phyloP scores from a whole-genome alignment of 306 rosid genomes.

The Acacia acuminata region DNA sequence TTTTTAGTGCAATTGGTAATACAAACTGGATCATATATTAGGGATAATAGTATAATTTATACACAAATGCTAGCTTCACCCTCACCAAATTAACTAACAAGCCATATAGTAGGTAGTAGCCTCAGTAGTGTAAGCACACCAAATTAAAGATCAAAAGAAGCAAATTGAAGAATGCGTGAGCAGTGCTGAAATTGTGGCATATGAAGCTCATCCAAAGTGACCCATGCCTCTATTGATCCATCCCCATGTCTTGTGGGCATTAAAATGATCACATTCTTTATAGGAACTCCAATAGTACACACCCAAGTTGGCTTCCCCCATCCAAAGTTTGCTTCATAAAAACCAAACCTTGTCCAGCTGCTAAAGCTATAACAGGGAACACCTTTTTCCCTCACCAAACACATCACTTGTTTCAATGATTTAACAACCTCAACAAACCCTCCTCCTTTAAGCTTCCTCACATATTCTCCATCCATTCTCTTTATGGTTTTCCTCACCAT shows the following conservation, averaged over 20 bases:
- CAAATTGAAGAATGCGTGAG: slow-evolving; percentile 13
- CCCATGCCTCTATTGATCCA: slow-evolving; percentile 45
- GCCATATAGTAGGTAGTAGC: neutral
- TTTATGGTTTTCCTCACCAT: neutral
- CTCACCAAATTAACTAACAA: neutral
- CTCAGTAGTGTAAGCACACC: neutral
- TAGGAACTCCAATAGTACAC: slow-evolving; percentile 24
- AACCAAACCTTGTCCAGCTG: slow-evolving; percentile 25
- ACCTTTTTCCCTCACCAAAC: neutral
- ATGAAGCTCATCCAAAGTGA: slow-evolving; percentile 40
- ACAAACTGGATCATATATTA: too few relatives aligned
- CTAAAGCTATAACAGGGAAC: slow-evolving; percentile 6
- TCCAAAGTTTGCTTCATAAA: slow-evolving; percentile 48
- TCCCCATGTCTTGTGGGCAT: slow-evolving; percentile 34
- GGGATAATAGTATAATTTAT: neutral
- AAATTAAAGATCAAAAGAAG: neutral
- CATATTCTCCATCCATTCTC: neutral
- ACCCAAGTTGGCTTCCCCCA: slow-evolving; percentile 56
- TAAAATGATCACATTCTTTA: slow-evolving; percentile 28
- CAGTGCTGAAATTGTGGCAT: slow-evolving; percentile 31
- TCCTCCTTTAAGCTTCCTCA: neutral
- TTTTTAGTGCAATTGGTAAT: too few relatives aligned
- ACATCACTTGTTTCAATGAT: neutral
- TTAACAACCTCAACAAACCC: neutral
- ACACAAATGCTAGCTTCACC: neutral